phyloP scores from a whole-genome alignment of 345 rosid genomes.

The rapeseed (Brassica napus) region DNA sequence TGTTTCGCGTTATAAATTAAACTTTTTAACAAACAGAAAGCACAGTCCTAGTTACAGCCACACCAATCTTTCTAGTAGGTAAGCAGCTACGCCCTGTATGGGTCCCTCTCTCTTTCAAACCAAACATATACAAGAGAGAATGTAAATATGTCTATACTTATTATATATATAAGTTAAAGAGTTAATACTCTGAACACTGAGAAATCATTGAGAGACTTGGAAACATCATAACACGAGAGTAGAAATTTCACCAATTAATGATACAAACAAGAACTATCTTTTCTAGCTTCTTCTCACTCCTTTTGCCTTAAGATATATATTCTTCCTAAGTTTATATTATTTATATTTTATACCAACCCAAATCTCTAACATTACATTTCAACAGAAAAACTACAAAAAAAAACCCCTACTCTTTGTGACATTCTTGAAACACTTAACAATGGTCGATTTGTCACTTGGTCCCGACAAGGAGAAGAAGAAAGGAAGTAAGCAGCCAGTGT shows the following conservation, averaged over 20 bases:
- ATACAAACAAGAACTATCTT: slow-evolving; percentile 37
- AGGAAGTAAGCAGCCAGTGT: slow-evolving; percentile 54
- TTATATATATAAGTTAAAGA: not conserved
- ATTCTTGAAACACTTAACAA: not conserved
- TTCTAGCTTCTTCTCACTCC: slow-evolving; percentile 12
- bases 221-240: slow-evolving; percentile 27
- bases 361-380: not conserved
- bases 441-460: slow-evolving; percentile 17
- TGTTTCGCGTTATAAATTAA: slow-evolving; percentile 26
- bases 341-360: not conserved
- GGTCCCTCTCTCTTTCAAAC: slow-evolving; percentile 6
- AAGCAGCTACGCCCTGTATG: not conserved
- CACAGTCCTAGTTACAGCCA: not conserved
- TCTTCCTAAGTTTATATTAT: not conserved
- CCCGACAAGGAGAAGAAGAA: slow-evolving; percentile 31
- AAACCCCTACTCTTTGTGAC: not conserved
- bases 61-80: slow-evolving; percentile 25
- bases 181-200: not conserved
- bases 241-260: slow-evolving; percentile 21
- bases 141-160: not conserved
- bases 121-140: not conserved
- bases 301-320: slow-evolving; percentile 1
- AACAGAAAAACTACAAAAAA: not conserved
- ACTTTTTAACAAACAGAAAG: not conserved
- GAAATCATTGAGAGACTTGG: slow-evolving; percentile 11